Evolutionary conservation across 495 filamentous ascomycete genomes (phyloP).

Genomic region (Trichocladium antarcticum): DNA sequence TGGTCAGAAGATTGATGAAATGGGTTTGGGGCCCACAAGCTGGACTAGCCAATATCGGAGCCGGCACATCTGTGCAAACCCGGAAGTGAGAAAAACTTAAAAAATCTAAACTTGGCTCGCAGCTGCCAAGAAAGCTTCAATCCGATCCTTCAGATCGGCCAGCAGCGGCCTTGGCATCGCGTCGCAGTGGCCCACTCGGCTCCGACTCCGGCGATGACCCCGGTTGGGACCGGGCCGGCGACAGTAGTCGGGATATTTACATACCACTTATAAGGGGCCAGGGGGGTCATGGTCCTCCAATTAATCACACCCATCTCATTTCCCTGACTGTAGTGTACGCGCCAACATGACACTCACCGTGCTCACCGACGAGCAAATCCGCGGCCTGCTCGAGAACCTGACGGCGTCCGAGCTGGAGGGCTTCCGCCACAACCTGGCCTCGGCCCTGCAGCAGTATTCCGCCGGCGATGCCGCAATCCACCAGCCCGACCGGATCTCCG

Average conservation of each 20-base stretch:
- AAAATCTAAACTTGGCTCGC: too few relatives aligned
- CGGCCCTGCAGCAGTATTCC: constrained; percentile 73
- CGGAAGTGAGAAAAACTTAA: too few relatives aligned
- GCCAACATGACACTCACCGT: constrained; percentile 66
- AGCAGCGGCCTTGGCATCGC: constrained; percentile 5
- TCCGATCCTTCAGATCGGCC: constrained; percentile 1
- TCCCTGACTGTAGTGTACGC: too few relatives aligned
- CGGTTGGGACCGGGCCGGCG: background rate
- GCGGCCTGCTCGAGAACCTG: constrained; percentile 58
- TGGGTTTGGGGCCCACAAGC: too few relatives aligned
- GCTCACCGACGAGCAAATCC: constrained; percentile 61
- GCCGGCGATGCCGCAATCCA: constrained; percentile 48
- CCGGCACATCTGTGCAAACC: too few relatives aligned
- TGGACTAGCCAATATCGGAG: too few relatives aligned
- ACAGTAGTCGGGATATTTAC: background rate
- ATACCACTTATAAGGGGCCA: too few relatives aligned
- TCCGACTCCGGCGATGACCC: background rate
- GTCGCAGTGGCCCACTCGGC: background rate
- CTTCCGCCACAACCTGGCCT: constrained; percentile 54
- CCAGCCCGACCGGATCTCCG: constrained; percentile 65
- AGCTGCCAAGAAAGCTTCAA: too few relatives aligned
- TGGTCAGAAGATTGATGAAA: too few relatives aligned
- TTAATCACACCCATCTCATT: too few relatives aligned
- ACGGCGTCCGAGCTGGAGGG: constrained; percentile 53
- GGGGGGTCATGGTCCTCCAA: too few relatives aligned